These are phyloP conservation scores for Smallanthus sonchifolius DNA, from an alignment of 129 eudicot genomes.

Conservation along the genomic window DNA sequence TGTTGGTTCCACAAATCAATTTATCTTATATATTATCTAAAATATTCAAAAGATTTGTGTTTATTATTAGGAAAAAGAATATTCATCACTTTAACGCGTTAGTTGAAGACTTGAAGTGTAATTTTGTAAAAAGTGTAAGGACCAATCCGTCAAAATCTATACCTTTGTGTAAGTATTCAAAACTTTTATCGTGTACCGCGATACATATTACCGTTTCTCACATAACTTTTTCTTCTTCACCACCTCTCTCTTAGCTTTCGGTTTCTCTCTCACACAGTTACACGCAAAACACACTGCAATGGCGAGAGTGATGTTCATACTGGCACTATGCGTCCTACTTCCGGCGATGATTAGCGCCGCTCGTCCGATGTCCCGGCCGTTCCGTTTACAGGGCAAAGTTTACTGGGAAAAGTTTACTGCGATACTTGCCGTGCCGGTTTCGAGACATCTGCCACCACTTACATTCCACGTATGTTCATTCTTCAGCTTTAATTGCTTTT, in stretches of 20 bases:
- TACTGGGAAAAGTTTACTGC: slow-evolving; percentile 71
- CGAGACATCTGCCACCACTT: slow-evolving; percentile 55
- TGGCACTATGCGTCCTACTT: slow-evolving; percentile 33
- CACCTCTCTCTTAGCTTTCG: not conserved
- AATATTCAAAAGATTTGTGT: no score
- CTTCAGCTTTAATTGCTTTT: not conserved
- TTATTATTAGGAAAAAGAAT: no score
- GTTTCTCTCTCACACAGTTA: not conserved
- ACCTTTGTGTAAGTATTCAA: not conserved
- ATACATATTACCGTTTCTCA: slow-evolving; percentile 2
- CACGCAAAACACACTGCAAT: slow-evolving; percentile 21
- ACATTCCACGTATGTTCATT: slow-evolving; percentile 39
- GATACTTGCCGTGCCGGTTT: slow-evolving; percentile 64
- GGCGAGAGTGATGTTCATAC: slow-evolving; percentile 26
- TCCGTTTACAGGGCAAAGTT: slow-evolving; percentile 38
- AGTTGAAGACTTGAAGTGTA: not conserved
- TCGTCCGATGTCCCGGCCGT: slow-evolving; percentile 37
- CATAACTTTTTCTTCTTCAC: not conserved
- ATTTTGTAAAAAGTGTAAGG: not conserved
- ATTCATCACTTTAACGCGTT: no score
- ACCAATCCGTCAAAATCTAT: not conserved
- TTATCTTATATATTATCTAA: no score
- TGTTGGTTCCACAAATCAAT: no score
- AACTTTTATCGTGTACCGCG: slow-evolving; percentile 14
- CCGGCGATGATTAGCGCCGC: slow-evolving; percentile 32